These are phyloP conservation scores for Polygonum aviculare DNA, from an alignment of 148 eudicot species.

Conservation along the genomic window DNA sequence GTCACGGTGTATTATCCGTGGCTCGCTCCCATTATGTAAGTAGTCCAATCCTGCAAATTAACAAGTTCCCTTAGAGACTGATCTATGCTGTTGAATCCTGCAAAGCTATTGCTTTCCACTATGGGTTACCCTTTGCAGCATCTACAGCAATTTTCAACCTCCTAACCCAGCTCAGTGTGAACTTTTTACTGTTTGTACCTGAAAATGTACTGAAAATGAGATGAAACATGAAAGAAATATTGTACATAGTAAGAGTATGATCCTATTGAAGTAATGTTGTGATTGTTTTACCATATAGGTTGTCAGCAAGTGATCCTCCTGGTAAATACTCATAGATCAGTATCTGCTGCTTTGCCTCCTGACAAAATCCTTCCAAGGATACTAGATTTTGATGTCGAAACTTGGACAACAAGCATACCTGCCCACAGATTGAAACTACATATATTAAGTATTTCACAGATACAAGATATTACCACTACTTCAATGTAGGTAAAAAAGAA, in stretches of 20 bases:
- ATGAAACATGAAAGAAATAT: background rate
- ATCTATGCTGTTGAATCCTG: background rate
- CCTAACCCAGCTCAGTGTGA: slow-evolving; percentile 68
- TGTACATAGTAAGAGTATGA: background rate
- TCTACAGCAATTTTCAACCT: slow-evolving; percentile 79
- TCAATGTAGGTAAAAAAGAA: background rate
- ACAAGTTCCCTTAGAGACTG: slow-evolving; percentile 6
- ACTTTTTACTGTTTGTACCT: slow-evolving; percentile 50
- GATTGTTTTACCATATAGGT: slow-evolving; percentile 52
- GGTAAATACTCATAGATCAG: slow-evolving; percentile 69
- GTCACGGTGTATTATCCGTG: slow-evolving; percentile 73
- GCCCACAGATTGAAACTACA: slow-evolving; percentile 8
- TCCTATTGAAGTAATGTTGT: background rate
- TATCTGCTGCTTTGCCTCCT: slow-evolving; percentile 66
- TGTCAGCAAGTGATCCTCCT: slow-evolving; percentile 84
- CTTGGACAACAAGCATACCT: slow-evolving; percentile 69
- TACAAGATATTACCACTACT: background rate
- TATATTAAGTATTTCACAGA: background rate
- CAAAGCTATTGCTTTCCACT: background rate
- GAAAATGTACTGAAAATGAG: slow-evolving; percentile 5
- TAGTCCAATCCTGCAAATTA: slow-evolving; percentile 60
- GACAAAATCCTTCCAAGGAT: slow-evolving; percentile 72
- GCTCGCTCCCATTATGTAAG: slow-evolving; percentile 68
- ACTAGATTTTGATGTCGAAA: slow-evolving; percentile 72
- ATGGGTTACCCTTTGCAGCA: slow-evolving; percentile 71